Conservation (phyloP, 495 filamentous ascomycete species). For the Penicillium samsonianum region DNA sequence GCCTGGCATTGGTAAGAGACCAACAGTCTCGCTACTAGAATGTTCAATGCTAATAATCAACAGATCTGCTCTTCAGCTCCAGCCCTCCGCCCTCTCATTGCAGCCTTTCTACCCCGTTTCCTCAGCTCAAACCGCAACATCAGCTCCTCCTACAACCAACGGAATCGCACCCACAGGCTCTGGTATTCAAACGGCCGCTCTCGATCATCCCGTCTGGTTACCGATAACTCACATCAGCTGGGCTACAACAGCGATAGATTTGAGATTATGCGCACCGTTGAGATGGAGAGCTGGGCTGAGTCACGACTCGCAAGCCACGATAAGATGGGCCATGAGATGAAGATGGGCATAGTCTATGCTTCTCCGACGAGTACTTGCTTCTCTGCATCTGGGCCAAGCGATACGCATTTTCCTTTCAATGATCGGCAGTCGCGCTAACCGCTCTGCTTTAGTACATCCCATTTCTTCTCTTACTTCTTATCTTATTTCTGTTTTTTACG, state of each 20-base stretch:
- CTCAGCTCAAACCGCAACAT: conserved; percentile 33
- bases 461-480: neutral
- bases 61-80: conserved; percentile 60
- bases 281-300: conserved; percentile 40
- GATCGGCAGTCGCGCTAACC: neutral
- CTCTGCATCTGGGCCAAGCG: conserved; percentile 10
- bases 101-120: conserved; percentile 43
- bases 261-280: conserved; percentile 35
- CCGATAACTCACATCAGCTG: conserved; percentile 6
- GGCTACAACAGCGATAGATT: conserved; percentile 26
- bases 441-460: neutral
- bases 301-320: conserved; percentile 20
- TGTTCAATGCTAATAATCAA: neutral
- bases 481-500: too few species aligned
- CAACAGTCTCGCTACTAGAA: conserved; percentile 5
- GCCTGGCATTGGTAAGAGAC: conserved; percentile 59
- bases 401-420: neutral
- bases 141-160: conserved; percentile 24
- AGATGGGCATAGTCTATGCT: conserved; percentile 19
- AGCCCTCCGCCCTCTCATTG: conserved; percentile 55
- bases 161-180: conserved; percentile 27
- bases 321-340: conserved; percentile 23
- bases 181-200: conserved; percentile 30
- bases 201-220: conserved; percentile 11
- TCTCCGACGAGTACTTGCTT: conserved; percentile 28